These are phyloP conservation scores for Aegilops longissima DNA, from an alignment of 176 grass and related monocot species.

Conservation along the genomic window DNA sequence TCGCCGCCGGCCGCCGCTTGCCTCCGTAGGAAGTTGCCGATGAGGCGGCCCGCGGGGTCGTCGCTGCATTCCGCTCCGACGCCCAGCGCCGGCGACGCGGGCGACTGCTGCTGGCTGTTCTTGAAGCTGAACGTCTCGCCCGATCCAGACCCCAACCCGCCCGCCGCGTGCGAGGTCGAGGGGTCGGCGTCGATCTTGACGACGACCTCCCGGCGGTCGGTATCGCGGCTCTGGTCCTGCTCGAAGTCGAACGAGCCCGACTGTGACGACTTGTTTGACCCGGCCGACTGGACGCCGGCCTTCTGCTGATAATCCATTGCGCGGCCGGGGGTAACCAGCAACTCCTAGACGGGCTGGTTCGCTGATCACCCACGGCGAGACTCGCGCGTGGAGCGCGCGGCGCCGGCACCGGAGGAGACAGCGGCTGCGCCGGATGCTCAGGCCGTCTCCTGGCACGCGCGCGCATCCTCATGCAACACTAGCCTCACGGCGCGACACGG, in stretches of 20 bases:
- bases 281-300: constrained; percentile 28
- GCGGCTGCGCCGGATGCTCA: not conserved
- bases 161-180: constrained; percentile 1
- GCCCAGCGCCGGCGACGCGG: constrained; percentile 17
- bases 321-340: constrained; percentile 7
- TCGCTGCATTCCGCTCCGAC: constrained; percentile 39
- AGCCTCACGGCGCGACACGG: not conserved
- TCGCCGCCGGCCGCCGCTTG: constrained; percentile 57
- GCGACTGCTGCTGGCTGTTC: constrained; percentile 30
- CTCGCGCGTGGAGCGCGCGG: not conserved
- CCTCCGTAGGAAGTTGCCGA: constrained; percentile 71
- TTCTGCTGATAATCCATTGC: constrained; percentile 42
- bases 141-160: constrained; percentile 17
- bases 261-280: constrained; percentile 20
- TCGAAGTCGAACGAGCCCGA: constrained; percentile 53
- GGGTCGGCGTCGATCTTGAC: constrained; percentile 74
- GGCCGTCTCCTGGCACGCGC: constrained; percentile 6
- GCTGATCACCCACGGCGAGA: constrained; percentile 4
- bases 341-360: not conserved
- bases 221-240: constrained; percentile 32
- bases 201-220: constrained; percentile 61
- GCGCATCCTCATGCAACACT: not conserved
- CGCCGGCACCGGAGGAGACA: not conserved
- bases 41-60: constrained; percentile 71
- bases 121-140: constrained; percentile 60